Evolutionary conservation across 2,329 filamentous ascomycete genomes (phyloP).

Genomic region (Botrytis byssoidea): DNA sequence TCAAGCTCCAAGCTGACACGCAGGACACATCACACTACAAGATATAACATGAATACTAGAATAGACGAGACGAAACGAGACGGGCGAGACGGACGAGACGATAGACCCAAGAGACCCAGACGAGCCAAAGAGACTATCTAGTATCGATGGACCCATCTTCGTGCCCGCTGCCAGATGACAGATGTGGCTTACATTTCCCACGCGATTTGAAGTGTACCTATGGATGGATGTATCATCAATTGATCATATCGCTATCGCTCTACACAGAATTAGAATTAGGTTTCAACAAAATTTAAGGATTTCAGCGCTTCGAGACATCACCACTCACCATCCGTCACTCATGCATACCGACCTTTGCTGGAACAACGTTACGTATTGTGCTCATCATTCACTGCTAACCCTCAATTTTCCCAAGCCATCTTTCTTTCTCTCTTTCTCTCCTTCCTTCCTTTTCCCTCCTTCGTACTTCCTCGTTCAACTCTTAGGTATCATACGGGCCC

Average conservation of each 20-base stretch:
- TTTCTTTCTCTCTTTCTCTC: neutral
- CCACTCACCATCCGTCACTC: neutral
- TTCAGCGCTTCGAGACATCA: neutral
- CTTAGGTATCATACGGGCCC: conserved; percentile 7
- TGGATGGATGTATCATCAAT: neutral
- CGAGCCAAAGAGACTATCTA: neutral
- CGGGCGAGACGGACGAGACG: neutral
- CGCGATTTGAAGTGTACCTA: neutral
- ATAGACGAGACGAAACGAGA: neutral
- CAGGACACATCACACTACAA: conserved; percentile 13
- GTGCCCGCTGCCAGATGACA: conserved; percentile 6
- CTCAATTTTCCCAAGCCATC: neutral
- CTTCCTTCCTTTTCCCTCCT: neutral
- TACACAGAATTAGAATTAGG: neutral
- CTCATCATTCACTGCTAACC: neutral
- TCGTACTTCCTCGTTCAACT: neutral
- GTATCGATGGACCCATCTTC: neutral
- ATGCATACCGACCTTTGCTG: neutral
- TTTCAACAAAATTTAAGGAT: neutral
- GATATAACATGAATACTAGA: neutral
- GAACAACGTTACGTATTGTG: neutral
- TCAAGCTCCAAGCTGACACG: conserved; percentile 10
- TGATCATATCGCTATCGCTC: neutral
- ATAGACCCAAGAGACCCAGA: neutral
- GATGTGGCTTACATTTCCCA: neutral